Conservation (phyloP, 495 filamentous ascomycete genomes). For the Rhizodiscina lignyota region DNA sequence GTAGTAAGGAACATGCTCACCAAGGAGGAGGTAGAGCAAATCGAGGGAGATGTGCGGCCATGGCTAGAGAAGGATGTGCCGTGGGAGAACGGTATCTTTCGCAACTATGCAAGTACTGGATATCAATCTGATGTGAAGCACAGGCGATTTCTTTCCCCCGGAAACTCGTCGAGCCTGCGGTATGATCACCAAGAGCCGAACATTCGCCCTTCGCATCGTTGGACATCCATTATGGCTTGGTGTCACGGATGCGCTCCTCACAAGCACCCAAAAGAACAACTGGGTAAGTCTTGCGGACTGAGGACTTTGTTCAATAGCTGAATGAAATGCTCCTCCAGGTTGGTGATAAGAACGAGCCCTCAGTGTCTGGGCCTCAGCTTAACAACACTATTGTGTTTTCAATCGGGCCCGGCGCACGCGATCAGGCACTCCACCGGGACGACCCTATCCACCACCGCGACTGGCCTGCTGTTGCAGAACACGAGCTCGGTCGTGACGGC, state of each 20-base stretch:
- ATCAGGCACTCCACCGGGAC: slow-evolving; percentile 22
- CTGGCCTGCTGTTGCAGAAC: background rate
- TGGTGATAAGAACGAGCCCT: slow-evolving; percentile 3
- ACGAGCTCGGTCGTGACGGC: slow-evolving; percentile 12
- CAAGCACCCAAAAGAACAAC: slow-evolving; percentile 9
- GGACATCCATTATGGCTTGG: slow-evolving; percentile 15
- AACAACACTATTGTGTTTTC: slow-evolving; percentile 15
- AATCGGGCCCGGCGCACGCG: slow-evolving; percentile 17
- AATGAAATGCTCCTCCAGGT: too few relatives aligned
- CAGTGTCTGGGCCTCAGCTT: slow-evolving; percentile 12
- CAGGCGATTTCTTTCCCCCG: slow-evolving; percentile 16
- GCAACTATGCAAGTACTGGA: background rate
- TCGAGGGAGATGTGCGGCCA: slow-evolving; percentile 6
- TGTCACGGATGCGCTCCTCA: slow-evolving; percentile 16
- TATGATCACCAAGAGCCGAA: slow-evolving; percentile 13
- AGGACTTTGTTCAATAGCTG: too few relatives aligned
- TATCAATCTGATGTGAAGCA: background rate
- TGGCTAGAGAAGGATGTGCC: slow-evolving; percentile 2
- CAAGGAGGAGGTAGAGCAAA: slow-evolving; percentile 4
- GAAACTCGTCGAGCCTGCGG: slow-evolving; percentile 19
- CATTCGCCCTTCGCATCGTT: slow-evolving; percentile 14
- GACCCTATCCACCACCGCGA: slow-evolving; percentile 15
- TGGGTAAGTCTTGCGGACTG: too few relatives aligned
- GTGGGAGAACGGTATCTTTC: background rate
- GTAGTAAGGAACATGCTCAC: slow-evolving; percentile 4